Percentiles rank a stretch among this genome's conserved stretches.
Evolutionary conservation across 345 rosid species (phyloP).

Genomic region (Ailanthus altissimus): DNA sequence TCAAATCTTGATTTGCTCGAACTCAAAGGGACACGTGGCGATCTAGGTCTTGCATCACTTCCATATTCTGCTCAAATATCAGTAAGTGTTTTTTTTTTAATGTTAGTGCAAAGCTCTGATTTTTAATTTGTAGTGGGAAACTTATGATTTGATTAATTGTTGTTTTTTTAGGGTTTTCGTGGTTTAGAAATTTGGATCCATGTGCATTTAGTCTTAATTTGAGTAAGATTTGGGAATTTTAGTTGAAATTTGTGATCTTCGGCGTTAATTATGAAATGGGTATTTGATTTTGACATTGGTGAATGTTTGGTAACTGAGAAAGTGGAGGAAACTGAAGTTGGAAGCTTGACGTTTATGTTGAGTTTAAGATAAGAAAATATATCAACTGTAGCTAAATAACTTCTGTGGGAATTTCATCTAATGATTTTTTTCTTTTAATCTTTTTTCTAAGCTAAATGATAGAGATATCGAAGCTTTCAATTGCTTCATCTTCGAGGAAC

Average conservation of each 20-base stretch:
- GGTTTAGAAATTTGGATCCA: constrained; percentile 37
- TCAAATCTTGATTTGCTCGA: constrained; percentile 54
- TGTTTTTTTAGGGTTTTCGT: constrained; percentile 15
- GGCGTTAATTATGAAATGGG: constrained; percentile 24
- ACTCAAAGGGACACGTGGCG: constrained; percentile 53
- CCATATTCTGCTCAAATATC: constrained; percentile 47
- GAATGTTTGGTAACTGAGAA: constrained; percentile 31
- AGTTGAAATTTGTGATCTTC: constrained; percentile 25
- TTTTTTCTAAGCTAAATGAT: constrained; percentile 14
- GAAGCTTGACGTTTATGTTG: constrained; percentile 11
- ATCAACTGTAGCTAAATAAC: constrained; percentile 21
- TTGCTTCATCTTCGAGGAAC: constrained; percentile 9
- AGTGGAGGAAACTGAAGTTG: constrained; percentile 25
- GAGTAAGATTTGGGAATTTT: constrained; percentile 27
- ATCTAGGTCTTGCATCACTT: constrained; percentile 59
- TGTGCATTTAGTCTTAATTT: constrained; percentile 30
- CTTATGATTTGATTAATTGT: constrained; percentile 18
- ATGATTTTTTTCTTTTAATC: not conserved
- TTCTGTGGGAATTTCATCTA: not conserved
- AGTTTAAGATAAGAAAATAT: constrained; percentile 11
- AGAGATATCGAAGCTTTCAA: constrained; percentile 22
- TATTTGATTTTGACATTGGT: constrained; percentile 30
- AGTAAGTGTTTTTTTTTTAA: constrained; percentile 46
- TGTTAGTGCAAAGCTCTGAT: constrained; percentile 19
- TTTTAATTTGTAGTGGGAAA: constrained; percentile 19